Conservation (phyloP, 306 rosid species). For the Gleditsia sinensis region DNA sequence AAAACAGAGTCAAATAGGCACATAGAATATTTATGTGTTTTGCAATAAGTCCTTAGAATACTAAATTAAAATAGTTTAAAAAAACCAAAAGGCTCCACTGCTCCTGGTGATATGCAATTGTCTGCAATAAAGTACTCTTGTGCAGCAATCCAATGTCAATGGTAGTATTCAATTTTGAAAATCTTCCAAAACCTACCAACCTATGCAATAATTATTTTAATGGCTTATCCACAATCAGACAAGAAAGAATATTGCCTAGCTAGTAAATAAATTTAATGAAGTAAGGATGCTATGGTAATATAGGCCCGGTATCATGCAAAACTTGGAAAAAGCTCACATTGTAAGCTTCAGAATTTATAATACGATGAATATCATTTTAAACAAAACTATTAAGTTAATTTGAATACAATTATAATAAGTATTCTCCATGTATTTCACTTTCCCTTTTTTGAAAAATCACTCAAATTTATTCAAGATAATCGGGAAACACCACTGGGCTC, state of each 20-base stretch:
- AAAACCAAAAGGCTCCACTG: conserved; percentile 77
- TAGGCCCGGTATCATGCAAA: background rate
- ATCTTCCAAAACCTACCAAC: conserved; percentile 59
- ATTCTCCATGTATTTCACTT: too few relatives aligned
- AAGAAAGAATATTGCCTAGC: too few relatives aligned
- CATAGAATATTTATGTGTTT: conserved; percentile 3
- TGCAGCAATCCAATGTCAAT: too few relatives aligned
- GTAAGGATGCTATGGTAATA: too few relatives aligned
- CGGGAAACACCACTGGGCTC: too few relatives aligned
- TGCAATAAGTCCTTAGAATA: too few relatives aligned
- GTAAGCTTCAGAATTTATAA: background rate
- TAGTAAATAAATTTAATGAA: too few relatives aligned
- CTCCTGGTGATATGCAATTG: conserved; percentile 68
- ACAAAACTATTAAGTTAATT: background rate
- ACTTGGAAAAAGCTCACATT: too few relatives aligned
- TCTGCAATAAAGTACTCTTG: conserved; percentile 55
- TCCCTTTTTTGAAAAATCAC: too few relatives aligned
- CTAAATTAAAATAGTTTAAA: conserved; percentile 25
- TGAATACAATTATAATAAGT: too few relatives aligned
- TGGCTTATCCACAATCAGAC: conserved; percentile 2
- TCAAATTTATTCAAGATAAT: too few relatives aligned
- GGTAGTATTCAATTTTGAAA: conserved; percentile 73
- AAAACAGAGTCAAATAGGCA: background rate
- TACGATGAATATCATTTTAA: background rate
- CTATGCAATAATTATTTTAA: conserved; percentile 1